Base-by-base conservation (phyloP, 2,329 filamentous ascomycete species). In the Orbilia oligospora region DNA sequence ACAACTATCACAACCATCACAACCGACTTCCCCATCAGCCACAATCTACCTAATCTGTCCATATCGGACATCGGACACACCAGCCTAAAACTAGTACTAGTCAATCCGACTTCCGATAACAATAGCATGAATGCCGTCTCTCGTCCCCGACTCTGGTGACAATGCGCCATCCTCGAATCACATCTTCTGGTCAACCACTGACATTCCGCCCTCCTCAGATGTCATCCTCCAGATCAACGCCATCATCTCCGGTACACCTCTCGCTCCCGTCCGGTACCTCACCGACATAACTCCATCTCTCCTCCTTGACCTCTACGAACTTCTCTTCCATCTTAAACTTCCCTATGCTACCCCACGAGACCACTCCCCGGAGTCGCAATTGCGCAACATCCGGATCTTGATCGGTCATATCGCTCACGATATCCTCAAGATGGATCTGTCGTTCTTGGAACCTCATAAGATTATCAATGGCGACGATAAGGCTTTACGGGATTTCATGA, bases 351-450 rank as follows among this genome's bases (percentile, higher is more conserved):
- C 76, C 18, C 76, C 76, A 5, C 55, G 76, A 12, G 76, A 79
- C 61, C 65, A 53, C 5, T 79, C 76, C 1, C 64, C 48, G 18
- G 76, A 79, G 38, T 79, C 76, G 22, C 76, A 79, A 55, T 67
- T 79, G 41, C 64, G 66, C 27, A 79, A 79, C 30, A 79, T 79
- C 30, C 76, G 76, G 22, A 68, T 79, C 18, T 24, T 77, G 36
- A 81, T 95, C 94, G 67, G 98, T 88, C 84, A 91, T 92, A 84
- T 90, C 91, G 81, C 97, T 95, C 93, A 99, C 95, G 58, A 93
- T 88, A 82, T 97, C 93, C 81, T 96, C 90, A 73, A 99, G 88
- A 58, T 97, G 87, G 83, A 98, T 95, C 87, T 97, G 83, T 97
- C 94, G 84, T 92, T 91, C 38, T 24, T 79, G 56, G 76, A 79